Conservation (phyloP, 2,329 filamentous ascomycete genomes). For the Ceratocystis variospora region DNA sequence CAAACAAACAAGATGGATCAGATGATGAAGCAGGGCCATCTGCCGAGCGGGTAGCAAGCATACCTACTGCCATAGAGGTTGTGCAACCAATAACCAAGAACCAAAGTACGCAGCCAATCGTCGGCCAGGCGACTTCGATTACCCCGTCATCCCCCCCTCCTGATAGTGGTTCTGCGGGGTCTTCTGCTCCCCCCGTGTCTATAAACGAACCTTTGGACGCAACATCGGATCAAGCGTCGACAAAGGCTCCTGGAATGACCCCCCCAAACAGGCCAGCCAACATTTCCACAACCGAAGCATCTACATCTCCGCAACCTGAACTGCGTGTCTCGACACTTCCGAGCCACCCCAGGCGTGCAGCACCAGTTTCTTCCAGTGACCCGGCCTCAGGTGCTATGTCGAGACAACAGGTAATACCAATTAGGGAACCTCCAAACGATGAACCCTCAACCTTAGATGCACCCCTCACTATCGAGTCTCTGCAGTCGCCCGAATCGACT, state of each 20-base stretch:
- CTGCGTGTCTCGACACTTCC: not conserved
- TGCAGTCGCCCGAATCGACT: conserved; percentile 32
- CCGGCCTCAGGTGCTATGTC: conserved; percentile 1
- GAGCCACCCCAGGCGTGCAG: not conserved
- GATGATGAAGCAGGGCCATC: not conserved
- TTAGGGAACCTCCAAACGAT: conserved; percentile 8
- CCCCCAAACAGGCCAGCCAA: not conserved
- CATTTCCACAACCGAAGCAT: conserved; percentile 11
- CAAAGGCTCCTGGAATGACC: not conserved
- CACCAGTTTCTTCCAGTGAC: not conserved
- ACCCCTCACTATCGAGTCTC: not conserved
- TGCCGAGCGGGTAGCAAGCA: not conserved
- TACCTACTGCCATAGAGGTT: not conserved
- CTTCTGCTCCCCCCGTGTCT: not conserved
- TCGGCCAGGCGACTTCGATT: not conserved
- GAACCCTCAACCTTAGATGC: conserved; percentile 2
- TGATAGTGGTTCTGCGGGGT: not conserved
- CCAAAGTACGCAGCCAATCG: not conserved
- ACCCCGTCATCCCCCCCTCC: not conserved
- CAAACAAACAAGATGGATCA: not conserved
- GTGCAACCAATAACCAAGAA: not conserved
- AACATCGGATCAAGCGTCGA: not conserved
- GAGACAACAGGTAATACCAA: not conserved
- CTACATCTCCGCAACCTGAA: conserved; percentile 20
- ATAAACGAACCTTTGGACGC: not conserved